A percentile compares a stretch with the other conserved stretches of the same genome.
Evolutionary conservation across 495 filamentous ascomycete species (phyloP).

Genomic region (Trichoderma orchidacearum): DNA sequence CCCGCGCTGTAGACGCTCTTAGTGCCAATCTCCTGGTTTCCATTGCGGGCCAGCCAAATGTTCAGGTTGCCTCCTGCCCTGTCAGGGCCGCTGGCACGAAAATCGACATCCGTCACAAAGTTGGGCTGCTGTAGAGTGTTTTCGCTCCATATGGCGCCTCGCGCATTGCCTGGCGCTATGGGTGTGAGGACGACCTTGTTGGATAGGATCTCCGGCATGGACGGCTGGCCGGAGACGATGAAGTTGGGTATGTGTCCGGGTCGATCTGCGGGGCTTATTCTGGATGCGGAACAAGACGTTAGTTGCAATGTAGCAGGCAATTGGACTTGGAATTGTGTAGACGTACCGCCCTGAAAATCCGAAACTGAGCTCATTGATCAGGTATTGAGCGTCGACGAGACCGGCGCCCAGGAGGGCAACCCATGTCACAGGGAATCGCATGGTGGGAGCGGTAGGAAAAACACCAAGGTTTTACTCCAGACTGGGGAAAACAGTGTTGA

Average conservation of each 20-base stretch:
- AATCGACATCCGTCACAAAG: conserved; percentile 76
- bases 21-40: conserved; percentile 46
- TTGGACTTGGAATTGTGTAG: neutral
- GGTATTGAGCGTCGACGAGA: conserved; percentile 44
- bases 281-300: conserved; percentile 6
- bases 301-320: neutral
- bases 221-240: conserved; percentile 55
- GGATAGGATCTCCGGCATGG: conserved; percentile 62
- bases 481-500: no score
- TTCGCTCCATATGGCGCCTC: conserved; percentile 73
- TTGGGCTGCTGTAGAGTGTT: conserved; percentile 43
- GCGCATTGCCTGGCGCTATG: conserved; percentile 69
- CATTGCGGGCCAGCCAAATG: conserved; percentile 78
- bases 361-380: conserved; percentile 58
- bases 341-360: conserved; percentile 53
- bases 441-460: conserved; percentile 6
- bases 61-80: conserved; percentile 80
- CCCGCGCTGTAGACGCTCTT: conserved; percentile 71
- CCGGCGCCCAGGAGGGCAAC: conserved; percentile 39
- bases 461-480: neutral
- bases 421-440: conserved; percentile 28
- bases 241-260: conserved; percentile 33
- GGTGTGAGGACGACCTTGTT: conserved; percentile 90
- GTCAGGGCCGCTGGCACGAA: conserved; percentile 77
- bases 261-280: conserved; percentile 27